Evolutionary conservation across 345 rosid genomes (phyloP).

Genomic region (Pelargonium nanum): DNA sequence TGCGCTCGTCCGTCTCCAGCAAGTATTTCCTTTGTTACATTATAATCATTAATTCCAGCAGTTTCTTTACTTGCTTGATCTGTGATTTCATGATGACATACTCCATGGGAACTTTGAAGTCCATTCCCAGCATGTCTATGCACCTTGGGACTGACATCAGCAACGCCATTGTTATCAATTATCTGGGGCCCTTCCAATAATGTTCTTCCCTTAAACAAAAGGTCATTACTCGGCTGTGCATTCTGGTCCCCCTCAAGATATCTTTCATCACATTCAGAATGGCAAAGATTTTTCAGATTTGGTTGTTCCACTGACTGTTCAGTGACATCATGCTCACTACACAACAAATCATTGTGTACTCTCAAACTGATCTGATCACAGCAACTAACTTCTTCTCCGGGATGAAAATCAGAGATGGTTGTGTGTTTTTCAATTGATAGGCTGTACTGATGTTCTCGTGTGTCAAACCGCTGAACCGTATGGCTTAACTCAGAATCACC

Average conservation of each 20-base stretch:
- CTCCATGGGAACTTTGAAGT: slow-evolving; percentile 10
- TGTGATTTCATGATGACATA: slow-evolving; percentile 12
- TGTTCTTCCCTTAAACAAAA: background rate
- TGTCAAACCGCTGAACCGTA: slow-evolving; percentile 11
- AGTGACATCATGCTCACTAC: slow-evolving; percentile 1
- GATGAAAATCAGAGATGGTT: slow-evolving; percentile 12
- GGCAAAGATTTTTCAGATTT: background rate
- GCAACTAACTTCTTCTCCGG: slow-evolving; percentile 11
- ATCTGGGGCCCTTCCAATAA: slow-evolving; percentile 14
- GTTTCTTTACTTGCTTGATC: slow-evolving; percentile 19
- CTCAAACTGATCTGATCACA: slow-evolving; percentile 13
- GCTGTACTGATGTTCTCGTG: slow-evolving; percentile 10
- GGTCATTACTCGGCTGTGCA: background rate
- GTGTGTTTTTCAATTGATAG: background rate
- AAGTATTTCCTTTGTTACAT: background rate
- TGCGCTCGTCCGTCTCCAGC: slow-evolving; percentile 9
- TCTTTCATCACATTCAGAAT: background rate
- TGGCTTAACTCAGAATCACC: slow-evolving; percentile 20
- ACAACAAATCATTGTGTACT: slow-evolving; percentile 12
- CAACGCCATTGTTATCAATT: slow-evolving; percentile 10
- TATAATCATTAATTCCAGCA: slow-evolving; percentile 10
- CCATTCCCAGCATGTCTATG: slow-evolving; percentile 10
- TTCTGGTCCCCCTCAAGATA: background rate
- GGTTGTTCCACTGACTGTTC: background rate
- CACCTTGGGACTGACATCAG: slow-evolving; percentile 8